These are phyloP conservation scores for Cymbidium sinense DNA, from an alignment of 106 monocot species.

Conservation along the genomic window DNA sequence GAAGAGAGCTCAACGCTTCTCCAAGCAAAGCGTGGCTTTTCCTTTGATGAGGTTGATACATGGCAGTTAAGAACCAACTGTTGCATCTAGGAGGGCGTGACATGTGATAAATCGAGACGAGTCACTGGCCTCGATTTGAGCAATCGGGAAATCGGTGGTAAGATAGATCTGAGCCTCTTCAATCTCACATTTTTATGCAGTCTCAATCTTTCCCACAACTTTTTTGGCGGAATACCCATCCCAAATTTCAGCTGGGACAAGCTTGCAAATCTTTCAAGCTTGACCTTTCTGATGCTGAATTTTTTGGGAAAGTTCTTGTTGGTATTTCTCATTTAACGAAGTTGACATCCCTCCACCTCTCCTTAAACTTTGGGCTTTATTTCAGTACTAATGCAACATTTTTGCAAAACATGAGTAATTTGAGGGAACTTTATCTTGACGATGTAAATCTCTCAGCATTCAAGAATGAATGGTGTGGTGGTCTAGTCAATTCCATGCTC, in stretches of 20 bases:
- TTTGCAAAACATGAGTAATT: conserved; percentile 18
- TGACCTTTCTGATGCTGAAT: conserved; percentile 38
- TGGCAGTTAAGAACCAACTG: too few relatives aligned
- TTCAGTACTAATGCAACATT: conserved; percentile 14
- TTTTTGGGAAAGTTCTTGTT: conserved; percentile 30
- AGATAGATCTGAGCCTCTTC: neutral
- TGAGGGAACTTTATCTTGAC: conserved; percentile 26
- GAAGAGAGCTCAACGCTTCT: too few relatives aligned
- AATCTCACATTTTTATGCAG: conserved; percentile 21
- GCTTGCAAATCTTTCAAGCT: conserved; percentile 13
- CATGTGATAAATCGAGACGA: neutral
- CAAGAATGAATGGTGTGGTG: conserved; percentile 14
- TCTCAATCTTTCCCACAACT: conserved; percentile 28
- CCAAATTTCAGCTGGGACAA: neutral
- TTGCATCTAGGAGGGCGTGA: too few relatives aligned
- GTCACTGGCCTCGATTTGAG: conserved; percentile 40
- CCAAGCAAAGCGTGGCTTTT: too few relatives aligned
- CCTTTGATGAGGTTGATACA: too few relatives aligned
- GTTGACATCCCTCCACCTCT: conserved; percentile 36
- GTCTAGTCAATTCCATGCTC: conserved; percentile 22
- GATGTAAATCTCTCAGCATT: conserved; percentile 25
- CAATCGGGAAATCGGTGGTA: conserved; percentile 16
- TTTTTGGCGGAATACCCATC: conserved; percentile 7
- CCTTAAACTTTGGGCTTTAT: neutral
- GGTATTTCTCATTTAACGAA: conserved; percentile 18